Evolutionary conservation across 2,329 filamentous ascomycete species (phyloP).

Genomic region (Aspergillus eucalypticola): DNA sequence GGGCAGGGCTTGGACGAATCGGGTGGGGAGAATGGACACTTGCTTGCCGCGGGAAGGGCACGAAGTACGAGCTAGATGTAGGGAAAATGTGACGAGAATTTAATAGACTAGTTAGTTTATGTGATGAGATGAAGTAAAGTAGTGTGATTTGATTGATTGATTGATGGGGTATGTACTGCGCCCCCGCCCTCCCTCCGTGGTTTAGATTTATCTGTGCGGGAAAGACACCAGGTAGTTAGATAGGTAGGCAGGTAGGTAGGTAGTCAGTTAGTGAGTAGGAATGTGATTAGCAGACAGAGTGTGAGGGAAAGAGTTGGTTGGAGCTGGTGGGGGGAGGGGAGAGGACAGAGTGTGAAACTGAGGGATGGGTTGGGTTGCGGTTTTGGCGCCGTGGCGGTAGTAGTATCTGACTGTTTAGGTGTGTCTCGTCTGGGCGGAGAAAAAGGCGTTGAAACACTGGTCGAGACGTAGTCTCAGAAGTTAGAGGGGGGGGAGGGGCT

Average conservation of each 20-base stretch:
- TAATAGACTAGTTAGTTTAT: too few species aligned
- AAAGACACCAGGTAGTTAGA: too few species aligned
- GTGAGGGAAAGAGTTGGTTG: neutral
- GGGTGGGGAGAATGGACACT: slow-evolving; percentile 4
- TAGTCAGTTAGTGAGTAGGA: neutral
- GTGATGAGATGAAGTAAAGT: too few species aligned
- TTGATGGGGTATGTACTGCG: neutral
- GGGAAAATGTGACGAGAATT: neutral
- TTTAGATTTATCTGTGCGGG: slow-evolving; percentile 1
- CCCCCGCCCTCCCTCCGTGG: neutral
- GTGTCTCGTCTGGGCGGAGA: neutral
- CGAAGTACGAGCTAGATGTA: neutral
- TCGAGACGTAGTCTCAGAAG: slow-evolving; percentile 12
- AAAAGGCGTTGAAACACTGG: slow-evolving; percentile 26
- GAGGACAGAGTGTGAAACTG: neutral
- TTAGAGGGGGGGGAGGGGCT: neutral
- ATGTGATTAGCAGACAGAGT: neutral
- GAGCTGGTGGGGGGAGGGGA: neutral
- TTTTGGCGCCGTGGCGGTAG: slow-evolving; percentile 15
- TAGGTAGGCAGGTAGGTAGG: too few species aligned
- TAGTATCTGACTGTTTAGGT: neutral
- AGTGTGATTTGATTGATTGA: too few species aligned
- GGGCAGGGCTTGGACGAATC: slow-evolving; percentile 13
- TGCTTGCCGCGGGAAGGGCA: too few species aligned
- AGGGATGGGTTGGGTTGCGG: slow-evolving; percentile 2